Conservation (phyloP, 1,284 basidiomycete species). For the Apiotrichum sp. region DNA sequence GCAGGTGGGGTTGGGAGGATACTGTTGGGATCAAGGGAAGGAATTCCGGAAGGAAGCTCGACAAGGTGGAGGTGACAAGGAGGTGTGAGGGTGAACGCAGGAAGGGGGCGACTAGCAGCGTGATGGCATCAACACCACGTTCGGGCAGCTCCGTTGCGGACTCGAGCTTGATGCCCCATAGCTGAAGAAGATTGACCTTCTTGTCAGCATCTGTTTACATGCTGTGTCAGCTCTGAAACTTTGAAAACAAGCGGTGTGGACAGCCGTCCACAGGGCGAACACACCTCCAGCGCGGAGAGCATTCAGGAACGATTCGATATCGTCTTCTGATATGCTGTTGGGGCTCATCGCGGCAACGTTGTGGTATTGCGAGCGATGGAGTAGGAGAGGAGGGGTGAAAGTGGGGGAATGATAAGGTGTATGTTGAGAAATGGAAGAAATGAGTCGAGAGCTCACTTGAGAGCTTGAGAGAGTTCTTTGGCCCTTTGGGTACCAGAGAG, state of each 20-base stretch:
- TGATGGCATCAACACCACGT: constrained; percentile 36
- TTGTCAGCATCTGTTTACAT: constrained; percentile 34
- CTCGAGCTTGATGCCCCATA: constrained; percentile 41
- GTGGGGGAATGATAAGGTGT: too few species aligned
- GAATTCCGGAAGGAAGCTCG: constrained; percentile 38
- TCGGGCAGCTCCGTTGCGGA: constrained; percentile 28
- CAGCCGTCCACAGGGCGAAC: not conserved
- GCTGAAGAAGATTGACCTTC: constrained; percentile 43
- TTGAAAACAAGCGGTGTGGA: not conserved
- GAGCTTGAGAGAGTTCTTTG: too few species aligned
- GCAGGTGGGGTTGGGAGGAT: constrained; percentile 15
- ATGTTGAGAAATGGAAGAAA: too few species aligned
- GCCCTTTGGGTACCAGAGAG: too few species aligned
- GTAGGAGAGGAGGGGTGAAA: too few species aligned
- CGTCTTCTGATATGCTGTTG: constrained; percentile 23
- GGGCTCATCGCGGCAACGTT: too few species aligned
- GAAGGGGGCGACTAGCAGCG: constrained; percentile 29
- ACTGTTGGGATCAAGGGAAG: constrained; percentile 30
- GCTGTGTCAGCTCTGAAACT: too few species aligned
- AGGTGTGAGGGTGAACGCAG: constrained; percentile 36
- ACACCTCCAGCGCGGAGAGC: constrained; percentile 35
- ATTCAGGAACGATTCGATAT: constrained; percentile 31
- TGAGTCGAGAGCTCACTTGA: too few species aligned
- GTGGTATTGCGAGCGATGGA: too few species aligned
- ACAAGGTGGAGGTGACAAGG: constrained; percentile 32